Evolutionary conservation across 2,329 filamentous ascomycete genomes (phyloP).

Genomic region (Talaromyces sp.): DNA sequence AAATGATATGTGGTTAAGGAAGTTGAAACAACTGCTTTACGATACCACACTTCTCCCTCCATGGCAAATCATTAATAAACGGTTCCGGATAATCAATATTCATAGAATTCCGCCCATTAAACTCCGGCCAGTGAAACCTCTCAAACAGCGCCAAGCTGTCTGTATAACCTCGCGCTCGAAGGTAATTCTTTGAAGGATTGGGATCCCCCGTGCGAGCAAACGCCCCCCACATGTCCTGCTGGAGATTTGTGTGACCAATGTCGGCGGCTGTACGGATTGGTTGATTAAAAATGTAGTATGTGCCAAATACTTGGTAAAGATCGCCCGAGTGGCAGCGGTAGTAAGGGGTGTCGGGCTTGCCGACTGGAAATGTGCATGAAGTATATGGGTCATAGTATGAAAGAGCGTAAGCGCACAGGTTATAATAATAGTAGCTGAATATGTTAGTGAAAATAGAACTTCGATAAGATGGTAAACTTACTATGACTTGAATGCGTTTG

Average conservation of each 20-base stretch:
- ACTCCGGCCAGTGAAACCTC: not conserved
- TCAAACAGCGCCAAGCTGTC: not conserved
- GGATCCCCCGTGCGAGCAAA: slow-evolving; percentile 8
- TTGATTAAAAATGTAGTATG: slow-evolving; percentile 9
- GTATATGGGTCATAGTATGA: slow-evolving; percentile 6
- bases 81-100: not conserved
- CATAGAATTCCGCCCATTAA: not conserved
- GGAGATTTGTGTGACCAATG: slow-evolving; percentile 7
- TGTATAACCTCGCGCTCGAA: slow-evolving; percentile 3
- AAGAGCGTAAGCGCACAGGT: slow-evolving; percentile 8
- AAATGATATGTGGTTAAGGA: not conserved
- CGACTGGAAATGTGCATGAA: slow-evolving; percentile 9
- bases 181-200: slow-evolving; percentile 2
- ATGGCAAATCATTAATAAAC: not conserved
- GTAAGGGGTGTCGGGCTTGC: slow-evolving; percentile 3
- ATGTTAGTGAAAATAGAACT: not conserved
- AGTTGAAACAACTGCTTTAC: not conserved
- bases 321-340: slow-evolving; percentile 9
- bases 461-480: not conserved
- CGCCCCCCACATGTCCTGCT: slow-evolving; percentile 10
- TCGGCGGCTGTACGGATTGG: slow-evolving; percentile 4
- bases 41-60: not conserved
- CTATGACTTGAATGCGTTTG: too few species aligned
- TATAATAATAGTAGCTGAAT: not conserved
- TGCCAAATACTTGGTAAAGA: slow-evolving; percentile 10